Percentiles rank a stretch among this genome's conserved stretches.
Conservation (phyloP, 176 grass and related monocot genomes). For the Cenchrus americanus region DNA sequence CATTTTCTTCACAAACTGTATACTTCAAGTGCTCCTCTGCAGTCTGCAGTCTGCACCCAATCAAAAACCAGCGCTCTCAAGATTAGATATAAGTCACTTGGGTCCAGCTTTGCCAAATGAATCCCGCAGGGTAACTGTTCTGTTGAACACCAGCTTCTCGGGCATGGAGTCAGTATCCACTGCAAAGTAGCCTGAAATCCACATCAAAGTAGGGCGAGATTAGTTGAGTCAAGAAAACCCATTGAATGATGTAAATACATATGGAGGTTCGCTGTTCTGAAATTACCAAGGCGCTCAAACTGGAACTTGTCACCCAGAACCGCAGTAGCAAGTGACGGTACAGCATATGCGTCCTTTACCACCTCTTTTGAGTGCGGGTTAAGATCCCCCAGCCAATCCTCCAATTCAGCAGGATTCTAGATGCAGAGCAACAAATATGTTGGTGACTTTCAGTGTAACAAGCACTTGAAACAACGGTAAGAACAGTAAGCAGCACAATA, state of each 20-base stretch:
- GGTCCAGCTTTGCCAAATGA: constrained; percentile 74
- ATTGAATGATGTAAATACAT: neutral
- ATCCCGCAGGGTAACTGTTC: constrained; percentile 85
- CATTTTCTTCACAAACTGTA: neutral
- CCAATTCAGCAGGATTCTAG: constrained; percentile 86
- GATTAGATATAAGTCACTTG: constrained; percentile 33
- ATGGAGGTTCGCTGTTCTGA: constrained; percentile 5
- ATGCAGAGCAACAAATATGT: constrained; percentile 31
- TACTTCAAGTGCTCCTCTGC: neutral
- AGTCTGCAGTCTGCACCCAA: neutral
- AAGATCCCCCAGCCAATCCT: constrained; percentile 85
- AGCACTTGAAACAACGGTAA: neutral
- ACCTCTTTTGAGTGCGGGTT: constrained; percentile 91
- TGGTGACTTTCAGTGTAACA: constrained; percentile 22
- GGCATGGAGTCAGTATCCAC: constrained; percentile 72
- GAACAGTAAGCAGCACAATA: constrained; percentile 30
- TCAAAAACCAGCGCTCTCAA: neutral
- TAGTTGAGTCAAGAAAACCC: constrained; percentile 9
- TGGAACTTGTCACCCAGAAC: constrained; percentile 86
- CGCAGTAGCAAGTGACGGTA: constrained; percentile 61
- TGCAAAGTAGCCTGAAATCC: constrained; percentile 76
- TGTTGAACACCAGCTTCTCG: constrained; percentile 81
- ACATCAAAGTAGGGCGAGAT: neutral
- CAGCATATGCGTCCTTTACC: constrained; percentile 73
- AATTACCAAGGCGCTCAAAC: constrained; percentile 92